Conservation (phyloP, 192 early-diverging fungal species). For the Gaertneriomyces sp. region DNA sequence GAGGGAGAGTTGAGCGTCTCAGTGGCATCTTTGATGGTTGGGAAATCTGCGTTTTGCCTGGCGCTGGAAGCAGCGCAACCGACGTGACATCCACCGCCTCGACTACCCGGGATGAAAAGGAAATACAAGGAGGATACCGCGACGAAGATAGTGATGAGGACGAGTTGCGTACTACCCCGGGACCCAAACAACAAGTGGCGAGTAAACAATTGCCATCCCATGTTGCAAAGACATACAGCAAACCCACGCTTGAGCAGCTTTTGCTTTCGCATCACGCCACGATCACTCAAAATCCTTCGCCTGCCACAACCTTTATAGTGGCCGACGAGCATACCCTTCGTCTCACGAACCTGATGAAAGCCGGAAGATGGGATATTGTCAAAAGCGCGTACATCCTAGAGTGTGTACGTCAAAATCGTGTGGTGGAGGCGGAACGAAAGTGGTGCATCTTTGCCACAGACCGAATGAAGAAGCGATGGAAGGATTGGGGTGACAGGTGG, state of each 20-base stretch:
- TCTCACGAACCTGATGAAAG: conserved; percentile 52
- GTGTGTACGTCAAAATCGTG: conserved; percentile 47
- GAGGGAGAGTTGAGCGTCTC: conserved; percentile 41
- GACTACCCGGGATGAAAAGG: conserved; percentile 10
- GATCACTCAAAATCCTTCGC: conserved; percentile 54
- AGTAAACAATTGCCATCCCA: neutral
- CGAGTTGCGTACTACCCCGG: neutral
- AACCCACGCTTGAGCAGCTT: conserved; percentile 54
- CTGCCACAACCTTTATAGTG: conserved; percentile 35
- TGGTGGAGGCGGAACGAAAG: conserved; percentile 54
- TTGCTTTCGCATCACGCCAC: conserved; percentile 63
- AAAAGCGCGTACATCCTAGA: conserved; percentile 62
- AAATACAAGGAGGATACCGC: neutral
- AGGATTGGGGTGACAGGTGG: conserved; percentile 58
- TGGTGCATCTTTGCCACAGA: conserved; percentile 59
- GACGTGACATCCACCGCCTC: conserved; percentile 7
- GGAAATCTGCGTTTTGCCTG: conserved; percentile 54
- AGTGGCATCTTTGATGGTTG: conserved; percentile 59
- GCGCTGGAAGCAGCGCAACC: conserved; percentile 17
- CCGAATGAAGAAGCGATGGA: conserved; percentile 48
- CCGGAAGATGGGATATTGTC: conserved; percentile 55
- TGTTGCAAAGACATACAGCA: conserved; percentile 18
- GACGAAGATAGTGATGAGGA: neutral
- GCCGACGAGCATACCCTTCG: conserved; percentile 43
- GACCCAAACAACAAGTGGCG: neutral